phyloP scores from a whole-genome alignment of 2,329 filamentous ascomycete genomes.

The Xylaria sp. region DNA sequence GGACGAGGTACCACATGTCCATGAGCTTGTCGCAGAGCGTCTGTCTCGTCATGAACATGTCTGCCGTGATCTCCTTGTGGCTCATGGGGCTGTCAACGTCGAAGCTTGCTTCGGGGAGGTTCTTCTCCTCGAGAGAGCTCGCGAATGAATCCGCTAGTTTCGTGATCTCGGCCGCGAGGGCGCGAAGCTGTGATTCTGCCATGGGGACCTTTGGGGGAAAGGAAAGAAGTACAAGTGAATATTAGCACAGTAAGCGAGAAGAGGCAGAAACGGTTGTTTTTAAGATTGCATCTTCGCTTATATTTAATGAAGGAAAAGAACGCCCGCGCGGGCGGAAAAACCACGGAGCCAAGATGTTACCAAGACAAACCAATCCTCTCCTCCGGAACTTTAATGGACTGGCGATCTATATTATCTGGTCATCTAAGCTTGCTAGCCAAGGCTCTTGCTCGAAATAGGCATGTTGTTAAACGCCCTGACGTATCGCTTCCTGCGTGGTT shows the following conservation, averaged over 20 bases:
- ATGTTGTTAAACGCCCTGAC: conserved; percentile 6
- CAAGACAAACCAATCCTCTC: neutral
- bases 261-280: neutral
- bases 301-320: conserved; percentile 11
- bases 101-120: conserved; percentile 56
- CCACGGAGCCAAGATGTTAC: neutral
- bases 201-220: conserved; percentile 36
- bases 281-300: neutral
- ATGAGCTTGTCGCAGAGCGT: conserved; percentile 57
- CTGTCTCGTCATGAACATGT: conserved; percentile 58
- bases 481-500: conserved; percentile 16
- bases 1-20: conserved; percentile 59
- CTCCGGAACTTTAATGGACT: neutral
- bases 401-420: neutral
- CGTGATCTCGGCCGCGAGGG: conserved; percentile 58
- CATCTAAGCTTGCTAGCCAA: conserved; percentile 11
- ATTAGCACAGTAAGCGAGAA: neutral
- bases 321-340: neutral
- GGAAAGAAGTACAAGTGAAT: neutral
- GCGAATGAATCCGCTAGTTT: conserved; percentile 57
- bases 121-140: conserved; percentile 55
- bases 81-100: conserved; percentile 57
- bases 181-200: conserved; percentile 51
- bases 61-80: conserved; percentile 56
- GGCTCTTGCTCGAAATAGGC: conserved; percentile 28